phyloP scores from a whole-genome alignment of 306 rosid species.

The Trichosanthes truncata region DNA sequence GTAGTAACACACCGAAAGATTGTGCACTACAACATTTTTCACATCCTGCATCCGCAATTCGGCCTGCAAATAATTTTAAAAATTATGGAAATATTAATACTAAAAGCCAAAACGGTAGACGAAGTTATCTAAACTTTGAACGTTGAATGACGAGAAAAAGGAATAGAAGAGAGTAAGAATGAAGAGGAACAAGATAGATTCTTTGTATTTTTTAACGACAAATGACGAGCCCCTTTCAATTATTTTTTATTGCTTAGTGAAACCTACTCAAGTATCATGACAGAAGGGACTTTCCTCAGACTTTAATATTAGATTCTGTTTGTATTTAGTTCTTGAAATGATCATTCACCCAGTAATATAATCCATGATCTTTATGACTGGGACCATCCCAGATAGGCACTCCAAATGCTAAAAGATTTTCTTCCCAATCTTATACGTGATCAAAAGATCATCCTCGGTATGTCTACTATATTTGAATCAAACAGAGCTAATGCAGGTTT shows the following conservation, averaged over 20 bases:
- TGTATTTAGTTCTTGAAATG: background rate
- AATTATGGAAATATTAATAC: background rate
- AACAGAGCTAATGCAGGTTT: background rate
- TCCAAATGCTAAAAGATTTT: background rate
- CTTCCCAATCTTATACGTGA: background rate
- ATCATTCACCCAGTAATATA: background rate
- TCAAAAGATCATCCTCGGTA: background rate
- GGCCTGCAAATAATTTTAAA: constrained; percentile 41
- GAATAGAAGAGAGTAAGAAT: background rate
- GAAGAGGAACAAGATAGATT: background rate
- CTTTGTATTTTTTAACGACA: background rate
- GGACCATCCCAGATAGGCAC: background rate
- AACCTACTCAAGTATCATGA: background rate
- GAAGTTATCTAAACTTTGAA: background rate
- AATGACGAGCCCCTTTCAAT: background rate
- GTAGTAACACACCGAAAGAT: constrained; percentile 64
- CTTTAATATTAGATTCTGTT: background rate
- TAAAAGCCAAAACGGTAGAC: background rate
- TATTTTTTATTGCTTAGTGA: background rate
- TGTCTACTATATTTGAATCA: background rate
- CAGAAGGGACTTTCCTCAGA: background rate
- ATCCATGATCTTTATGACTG: background rate
- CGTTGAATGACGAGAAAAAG: background rate
- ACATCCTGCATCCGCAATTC: constrained; percentile 91
- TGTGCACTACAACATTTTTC: constrained; percentile 71